phyloP scores from a whole-genome alignment of 345 rosid genomes.

The Angophora floribunda region DNA sequence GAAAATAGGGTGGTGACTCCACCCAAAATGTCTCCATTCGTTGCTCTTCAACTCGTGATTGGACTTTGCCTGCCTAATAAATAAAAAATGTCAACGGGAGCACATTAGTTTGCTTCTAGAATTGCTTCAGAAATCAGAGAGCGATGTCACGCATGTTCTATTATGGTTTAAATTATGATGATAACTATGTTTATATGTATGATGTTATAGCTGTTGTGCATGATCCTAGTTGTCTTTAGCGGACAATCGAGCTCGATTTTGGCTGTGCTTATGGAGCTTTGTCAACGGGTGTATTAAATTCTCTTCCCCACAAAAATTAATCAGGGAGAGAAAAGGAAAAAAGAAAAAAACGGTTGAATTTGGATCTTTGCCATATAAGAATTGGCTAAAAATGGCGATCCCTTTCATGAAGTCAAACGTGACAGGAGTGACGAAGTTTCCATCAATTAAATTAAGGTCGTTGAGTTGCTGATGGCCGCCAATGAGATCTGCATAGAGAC shows the following conservation, averaged over 20 bases:
- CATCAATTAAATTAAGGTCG: background rate
- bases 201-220: background rate
- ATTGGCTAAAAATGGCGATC: background rate
- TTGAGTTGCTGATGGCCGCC: background rate
- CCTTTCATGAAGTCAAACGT: background rate
- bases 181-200: background rate
- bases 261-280: background rate
- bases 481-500: background rate
- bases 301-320: background rate
- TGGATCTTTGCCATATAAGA: background rate
- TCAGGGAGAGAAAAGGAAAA: background rate
- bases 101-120: background rate
- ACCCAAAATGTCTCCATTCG: background rate
- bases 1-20: background rate
- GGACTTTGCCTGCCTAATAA: background rate
- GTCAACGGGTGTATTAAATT: background rate
- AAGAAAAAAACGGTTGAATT: background rate
- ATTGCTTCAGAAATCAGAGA: background rate
- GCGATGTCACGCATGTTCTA: background rate
- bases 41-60: background rate
- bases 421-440: background rate
- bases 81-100: background rate
- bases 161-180: background rate
- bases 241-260: background rate
- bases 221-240: background rate